Conservation (phyloP, 305 asterid genomes). For the Vinca major region DNA sequence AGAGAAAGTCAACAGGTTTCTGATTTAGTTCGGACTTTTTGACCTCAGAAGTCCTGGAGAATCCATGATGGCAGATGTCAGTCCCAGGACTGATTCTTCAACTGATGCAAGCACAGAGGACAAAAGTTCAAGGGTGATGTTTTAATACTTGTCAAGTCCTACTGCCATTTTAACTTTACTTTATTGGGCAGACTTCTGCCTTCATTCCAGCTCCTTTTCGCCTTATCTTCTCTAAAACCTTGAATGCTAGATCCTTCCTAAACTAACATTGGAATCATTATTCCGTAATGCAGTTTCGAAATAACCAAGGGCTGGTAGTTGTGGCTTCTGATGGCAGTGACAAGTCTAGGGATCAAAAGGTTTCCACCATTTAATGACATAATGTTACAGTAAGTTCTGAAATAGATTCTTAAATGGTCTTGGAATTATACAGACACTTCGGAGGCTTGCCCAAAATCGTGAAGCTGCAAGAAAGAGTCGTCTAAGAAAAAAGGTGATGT, state of each 20-base stretch:
- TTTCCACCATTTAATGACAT: conserved; percentile 19
- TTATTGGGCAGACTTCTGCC: background rate
- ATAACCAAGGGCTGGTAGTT: conserved; percentile 36
- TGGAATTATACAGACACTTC: conserved; percentile 62
- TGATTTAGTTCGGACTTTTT: conserved; percentile 23
- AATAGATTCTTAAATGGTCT: conserved; percentile 15
- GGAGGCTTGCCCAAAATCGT: conserved; percentile 99
- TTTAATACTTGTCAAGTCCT: conserved; percentile 7
- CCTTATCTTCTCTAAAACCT: background rate
- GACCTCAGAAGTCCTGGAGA: conserved; percentile 26
- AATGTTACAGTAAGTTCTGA: conserved; percentile 1
- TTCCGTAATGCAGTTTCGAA: conserved; percentile 48
- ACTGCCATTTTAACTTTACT: background rate
- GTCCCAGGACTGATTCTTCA: conserved; percentile 76
- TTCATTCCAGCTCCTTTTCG: background rate
- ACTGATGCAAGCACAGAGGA: conserved; percentile 93
- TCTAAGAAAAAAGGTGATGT: conserved; percentile 68
- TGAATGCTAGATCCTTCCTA: background rate
- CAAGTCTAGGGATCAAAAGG: conserved; percentile 96
- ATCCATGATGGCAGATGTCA: conserved; percentile 57
- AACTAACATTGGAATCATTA: conserved; percentile 5
- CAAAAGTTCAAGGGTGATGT: conserved; percentile 56
- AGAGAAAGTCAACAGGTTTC: conserved; percentile 21
- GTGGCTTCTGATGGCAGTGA: conserved; percentile 93
- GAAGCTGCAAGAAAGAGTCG: conserved; percentile 99